Evolutionary conservation across 805 yeast species (phyloP).

Genomic region (Barnettozyma botsteinii): DNA sequence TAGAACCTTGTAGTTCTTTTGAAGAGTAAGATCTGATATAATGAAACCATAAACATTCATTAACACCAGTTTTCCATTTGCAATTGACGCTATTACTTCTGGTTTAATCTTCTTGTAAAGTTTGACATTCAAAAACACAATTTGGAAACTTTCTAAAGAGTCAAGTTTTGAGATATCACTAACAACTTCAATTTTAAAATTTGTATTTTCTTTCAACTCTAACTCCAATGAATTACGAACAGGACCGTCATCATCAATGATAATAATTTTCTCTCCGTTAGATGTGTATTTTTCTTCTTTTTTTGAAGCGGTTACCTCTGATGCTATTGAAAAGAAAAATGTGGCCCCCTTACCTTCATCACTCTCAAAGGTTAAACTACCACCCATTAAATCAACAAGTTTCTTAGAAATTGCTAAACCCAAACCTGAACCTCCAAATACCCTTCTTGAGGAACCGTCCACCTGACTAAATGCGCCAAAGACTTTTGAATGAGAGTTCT

Average conservation of each 20-base stretch:
- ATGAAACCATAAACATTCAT: slow-evolving; percentile 14
- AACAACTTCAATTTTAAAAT: slow-evolving; percentile 7
- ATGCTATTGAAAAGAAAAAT: slow-evolving; percentile 67
- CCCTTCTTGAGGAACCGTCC: slow-evolving; percentile 85
- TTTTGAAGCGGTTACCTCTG: neutral
- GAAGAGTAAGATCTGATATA: slow-evolving; percentile 4
- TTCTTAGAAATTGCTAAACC: slow-evolving; percentile 84
- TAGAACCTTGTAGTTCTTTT: slow-evolving; percentile 10
- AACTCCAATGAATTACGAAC: slow-evolving; percentile 11
- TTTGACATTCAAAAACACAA: slow-evolving; percentile 11
- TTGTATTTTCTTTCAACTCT: slow-evolving; percentile 3
- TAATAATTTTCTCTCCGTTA: slow-evolving; percentile 5
- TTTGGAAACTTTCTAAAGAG: slow-evolving; percentile 1
- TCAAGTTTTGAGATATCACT: neutral
- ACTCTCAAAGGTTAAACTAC: slow-evolving; percentile 80
- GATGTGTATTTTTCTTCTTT: neutral
- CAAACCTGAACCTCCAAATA: slow-evolving; percentile 86
- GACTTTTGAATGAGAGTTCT: slow-evolving; percentile 73
- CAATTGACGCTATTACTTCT: neutral
- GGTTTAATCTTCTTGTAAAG: slow-evolving; percentile 7
- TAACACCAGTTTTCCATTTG: slow-evolving; percentile 5
- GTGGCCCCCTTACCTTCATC: slow-evolving; percentile 74
- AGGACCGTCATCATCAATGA: slow-evolving; percentile 7
- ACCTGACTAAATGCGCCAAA: slow-evolving; percentile 90
- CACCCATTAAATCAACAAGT: slow-evolving; percentile 83